A percentile compares a stretch with the other conserved stretches of the same genome.
phyloP scores from a whole-genome alignment of 345 rosid genomes.

The Brassica incana region DNA sequence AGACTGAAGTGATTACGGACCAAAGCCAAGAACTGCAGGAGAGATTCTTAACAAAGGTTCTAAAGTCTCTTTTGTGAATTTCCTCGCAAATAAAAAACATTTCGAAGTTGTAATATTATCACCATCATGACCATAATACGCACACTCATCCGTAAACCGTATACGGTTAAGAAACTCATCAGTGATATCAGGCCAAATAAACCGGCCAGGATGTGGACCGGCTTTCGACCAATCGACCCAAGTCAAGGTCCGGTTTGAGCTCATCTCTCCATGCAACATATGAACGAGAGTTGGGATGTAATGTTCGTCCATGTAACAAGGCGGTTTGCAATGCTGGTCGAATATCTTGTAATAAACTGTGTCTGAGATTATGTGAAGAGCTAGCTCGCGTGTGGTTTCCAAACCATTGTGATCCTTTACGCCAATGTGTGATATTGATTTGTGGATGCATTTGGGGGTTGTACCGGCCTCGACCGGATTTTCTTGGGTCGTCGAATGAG shows the following conservation, averaged over 20 bases:
- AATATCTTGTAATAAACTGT: constrained; percentile 48
- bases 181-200: constrained; percentile 45
- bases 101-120: constrained; percentile 13
- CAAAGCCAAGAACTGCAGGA: constrained; percentile 55
- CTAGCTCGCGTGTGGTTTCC: constrained; percentile 60
- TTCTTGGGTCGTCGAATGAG: constrained; percentile 54
- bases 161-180: constrained; percentile 56
- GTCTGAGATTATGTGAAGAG: constrained; percentile 49
- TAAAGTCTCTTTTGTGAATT: constrained; percentile 52
- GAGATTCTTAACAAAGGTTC: constrained; percentile 57
- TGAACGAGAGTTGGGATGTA: constrained; percentile 62
- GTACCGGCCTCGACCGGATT: constrained; percentile 60
- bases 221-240: constrained; percentile 72
- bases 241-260: constrained; percentile 56
- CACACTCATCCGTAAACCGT: constrained; percentile 47
- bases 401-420: constrained; percentile 91
- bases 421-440: constrained; percentile 60
- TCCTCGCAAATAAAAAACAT: constrained; percentile 69
- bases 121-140: constrained; percentile 44
- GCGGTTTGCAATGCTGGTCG: constrained; percentile 42
- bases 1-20: constrained; percentile 28
- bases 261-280: constrained; percentile 37
- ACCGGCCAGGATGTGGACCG: constrained; percentile 67
- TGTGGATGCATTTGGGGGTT: constrained; percentile 55
- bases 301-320: constrained; percentile 79